A percentile compares a stretch with the other conserved stretches of the same genome.
Conservation (phyloP, 1,284 basidiomycete genomes). For the Tetrapyrgos nigripes region DNA sequence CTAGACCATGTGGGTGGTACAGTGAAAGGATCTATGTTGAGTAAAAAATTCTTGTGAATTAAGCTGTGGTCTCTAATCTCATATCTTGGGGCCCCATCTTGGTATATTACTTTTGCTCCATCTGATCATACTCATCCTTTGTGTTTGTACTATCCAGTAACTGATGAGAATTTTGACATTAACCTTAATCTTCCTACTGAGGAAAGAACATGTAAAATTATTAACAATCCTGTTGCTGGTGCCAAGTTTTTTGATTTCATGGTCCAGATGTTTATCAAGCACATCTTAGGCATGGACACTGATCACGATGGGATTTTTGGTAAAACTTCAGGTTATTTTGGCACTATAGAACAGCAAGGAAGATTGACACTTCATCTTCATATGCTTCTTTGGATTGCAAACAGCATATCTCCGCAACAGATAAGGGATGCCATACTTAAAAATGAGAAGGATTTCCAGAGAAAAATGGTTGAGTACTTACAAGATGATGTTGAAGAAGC, state of each 20-base stretch:
- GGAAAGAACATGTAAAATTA: no score
- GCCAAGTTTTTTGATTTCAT: no score
- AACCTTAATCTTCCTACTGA: no score
- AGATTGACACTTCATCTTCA: no score
- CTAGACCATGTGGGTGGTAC: constrained; percentile 39
- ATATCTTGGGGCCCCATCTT: constrained; percentile 29
- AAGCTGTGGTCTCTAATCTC: constrained; percentile 43
- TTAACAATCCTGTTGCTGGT: no score
- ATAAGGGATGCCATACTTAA: constrained; percentile 28
- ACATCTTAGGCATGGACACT: constrained; percentile 22
- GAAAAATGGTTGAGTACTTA: constrained; percentile 19
- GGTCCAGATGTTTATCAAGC: no score
- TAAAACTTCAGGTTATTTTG: constrained; percentile 36
- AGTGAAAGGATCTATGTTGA: constrained; percentile 38
- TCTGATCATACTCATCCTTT: no score
- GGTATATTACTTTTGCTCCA: constrained; percentile 36
- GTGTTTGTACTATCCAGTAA: no score
- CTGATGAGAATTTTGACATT: no score
- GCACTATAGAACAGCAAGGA: constrained; percentile 43
- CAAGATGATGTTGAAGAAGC: neutral
- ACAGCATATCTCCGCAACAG: constrained; percentile 30
- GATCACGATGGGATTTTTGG: constrained; percentile 27
- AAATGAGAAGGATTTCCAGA: constrained; percentile 19
- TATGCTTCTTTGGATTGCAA: constrained; percentile 36
- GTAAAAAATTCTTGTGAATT: constrained; percentile 41